Percentiles rank a stretch among this genome's conserved stretches.
Evolutionary conservation across 805 yeast genomes (phyloP).

Genomic region (Saccharomycopsis oosterbeekiorum): DNA sequence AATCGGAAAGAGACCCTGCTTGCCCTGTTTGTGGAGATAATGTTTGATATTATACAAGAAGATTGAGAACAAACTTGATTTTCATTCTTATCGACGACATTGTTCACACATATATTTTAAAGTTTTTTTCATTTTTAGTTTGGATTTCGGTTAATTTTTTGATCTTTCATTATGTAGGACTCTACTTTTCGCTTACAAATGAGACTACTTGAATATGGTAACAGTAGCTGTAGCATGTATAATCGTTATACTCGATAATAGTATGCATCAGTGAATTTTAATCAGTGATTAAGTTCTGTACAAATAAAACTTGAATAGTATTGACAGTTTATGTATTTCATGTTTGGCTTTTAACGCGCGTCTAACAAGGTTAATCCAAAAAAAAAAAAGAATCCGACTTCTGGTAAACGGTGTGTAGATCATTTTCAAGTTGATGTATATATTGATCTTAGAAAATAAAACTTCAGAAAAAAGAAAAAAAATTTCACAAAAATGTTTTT

Average conservation of each 20-base stretch:
- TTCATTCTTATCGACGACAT: not conserved
- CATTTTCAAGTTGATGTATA: not conserved
- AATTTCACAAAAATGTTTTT: not conserved
- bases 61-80: not conserved
- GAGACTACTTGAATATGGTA: too few relatives aligned
- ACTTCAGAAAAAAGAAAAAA: not conserved
- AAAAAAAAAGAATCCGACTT: not conserved
- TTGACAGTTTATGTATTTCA: slow-evolving; percentile 53
- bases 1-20: slow-evolving; percentile 45
- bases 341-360: not conserved
- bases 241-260: too few relatives aligned
- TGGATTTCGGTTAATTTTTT: too few relatives aligned
- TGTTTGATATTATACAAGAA: not conserved
- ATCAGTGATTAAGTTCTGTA: too few relatives aligned
- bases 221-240: too few relatives aligned
- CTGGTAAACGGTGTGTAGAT: not conserved
- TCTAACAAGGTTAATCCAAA: not conserved
- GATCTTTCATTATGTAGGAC: too few relatives aligned
- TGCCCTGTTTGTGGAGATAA: slow-evolving; percentile 69
- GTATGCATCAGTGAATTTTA: too few relatives aligned
- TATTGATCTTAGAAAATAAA: not conserved
- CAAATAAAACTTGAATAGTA: too few relatives aligned
- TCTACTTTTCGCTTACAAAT: too few relatives aligned
- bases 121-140: too few relatives aligned
- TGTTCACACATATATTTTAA: not conserved